A percentile compares a stretch with the other conserved stretches of the same genome.
phyloP scores from a whole-genome alignment of 2,329 filamentous ascomycete species.

The Periconia macrospinosa region DNA sequence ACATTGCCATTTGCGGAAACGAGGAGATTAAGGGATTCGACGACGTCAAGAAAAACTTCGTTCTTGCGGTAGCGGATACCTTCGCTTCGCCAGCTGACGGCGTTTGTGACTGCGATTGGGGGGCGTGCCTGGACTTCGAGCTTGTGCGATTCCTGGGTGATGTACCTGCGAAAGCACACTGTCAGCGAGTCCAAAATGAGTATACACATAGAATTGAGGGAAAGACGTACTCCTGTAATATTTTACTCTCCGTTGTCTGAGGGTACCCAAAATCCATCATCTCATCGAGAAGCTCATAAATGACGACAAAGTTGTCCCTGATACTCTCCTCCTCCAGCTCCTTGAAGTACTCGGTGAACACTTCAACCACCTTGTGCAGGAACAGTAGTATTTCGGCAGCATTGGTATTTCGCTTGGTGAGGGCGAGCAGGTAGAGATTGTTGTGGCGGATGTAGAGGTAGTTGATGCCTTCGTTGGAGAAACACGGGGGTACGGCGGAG shows the following conservation, averaged over 20 bases:
- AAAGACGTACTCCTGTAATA: constrained; percentile 79
- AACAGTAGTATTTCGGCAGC: constrained; percentile 98
- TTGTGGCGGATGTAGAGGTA: constrained; percentile 99
- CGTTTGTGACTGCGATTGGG: constrained; percentile 97
- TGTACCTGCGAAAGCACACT: constrained; percentile 62
- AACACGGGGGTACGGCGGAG: constrained; percentile 94
- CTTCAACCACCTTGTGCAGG: constrained; percentile 96
- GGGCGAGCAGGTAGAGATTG: constrained; percentile 95
- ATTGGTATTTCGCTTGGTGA: constrained; percentile 99
- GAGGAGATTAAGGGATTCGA: constrained; percentile 94
- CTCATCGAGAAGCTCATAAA: constrained; percentile 97
- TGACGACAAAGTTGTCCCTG: constrained; percentile 98
- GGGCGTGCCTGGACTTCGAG: constrained; percentile 94
- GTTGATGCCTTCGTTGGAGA: constrained; percentile 98
- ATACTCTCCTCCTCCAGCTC: constrained; percentile 98
- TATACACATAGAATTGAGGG: neutral
- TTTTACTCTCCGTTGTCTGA: constrained; percentile 97
- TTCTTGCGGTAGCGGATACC: constrained; percentile 99
- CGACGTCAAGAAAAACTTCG: constrained; percentile 96
- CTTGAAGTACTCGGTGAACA: constrained; percentile 99
- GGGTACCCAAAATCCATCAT: constrained; percentile 99
- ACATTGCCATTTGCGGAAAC: constrained; percentile 95
- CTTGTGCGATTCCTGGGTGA: constrained; percentile 98
- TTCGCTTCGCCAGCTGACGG: constrained; percentile 96
- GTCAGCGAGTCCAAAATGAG: constrained; percentile 4